Evolutionary conservation across 2,329 filamentous ascomycete genomes (phyloP).

Genomic region (Alternaria conjuncta): DNA sequence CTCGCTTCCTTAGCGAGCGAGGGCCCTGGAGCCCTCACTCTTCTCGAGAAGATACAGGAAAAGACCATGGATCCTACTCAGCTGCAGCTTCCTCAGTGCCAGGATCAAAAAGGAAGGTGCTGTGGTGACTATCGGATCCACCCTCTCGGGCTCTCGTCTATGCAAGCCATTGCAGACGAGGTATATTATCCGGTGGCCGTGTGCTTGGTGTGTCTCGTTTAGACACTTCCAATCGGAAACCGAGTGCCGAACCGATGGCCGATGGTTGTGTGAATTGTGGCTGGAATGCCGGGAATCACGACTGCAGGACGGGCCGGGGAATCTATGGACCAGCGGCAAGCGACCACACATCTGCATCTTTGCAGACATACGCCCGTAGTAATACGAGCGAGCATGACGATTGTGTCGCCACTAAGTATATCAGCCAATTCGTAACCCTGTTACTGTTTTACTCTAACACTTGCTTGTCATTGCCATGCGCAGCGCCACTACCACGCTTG

Average conservation of each 20-base stretch:
- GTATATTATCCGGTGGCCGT: not conserved
- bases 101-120: not conserved
- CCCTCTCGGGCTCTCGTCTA: not conserved
- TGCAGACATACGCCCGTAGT: not conserved
- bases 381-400: not conserved
- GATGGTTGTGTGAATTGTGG: not conserved
- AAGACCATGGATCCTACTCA: not conserved
- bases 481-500: not conserved
- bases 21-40: constrained; percentile 15
- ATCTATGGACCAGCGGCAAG: not conserved
- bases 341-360: not conserved
- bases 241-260: not conserved
- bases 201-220: not conserved
- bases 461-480: not conserved
- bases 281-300: not conserved
- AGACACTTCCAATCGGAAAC: not conserved
- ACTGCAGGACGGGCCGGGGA: not conserved
- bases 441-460: not conserved
- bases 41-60: not conserved
- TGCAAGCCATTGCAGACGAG: not conserved
- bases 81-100: not conserved
- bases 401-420: not conserved
- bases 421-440: not conserved
- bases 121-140: not conserved
- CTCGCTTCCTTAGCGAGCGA: constrained; percentile 14